Evolutionary conservation across 306 rosid species (phyloP).

Genomic region (Corylus americana): DNA sequence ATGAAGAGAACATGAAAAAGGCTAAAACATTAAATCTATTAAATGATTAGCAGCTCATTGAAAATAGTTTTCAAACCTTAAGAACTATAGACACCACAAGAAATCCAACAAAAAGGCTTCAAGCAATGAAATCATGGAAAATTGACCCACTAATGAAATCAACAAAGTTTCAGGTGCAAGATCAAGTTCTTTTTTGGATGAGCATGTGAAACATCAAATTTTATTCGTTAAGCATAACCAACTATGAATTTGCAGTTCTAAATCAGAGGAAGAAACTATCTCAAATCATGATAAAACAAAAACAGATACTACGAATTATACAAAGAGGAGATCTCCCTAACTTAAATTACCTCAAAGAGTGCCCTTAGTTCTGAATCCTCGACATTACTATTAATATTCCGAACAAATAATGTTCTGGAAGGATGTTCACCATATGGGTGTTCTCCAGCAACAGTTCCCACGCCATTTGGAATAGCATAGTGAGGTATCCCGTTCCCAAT

Average conservation of each 20-base stretch:
- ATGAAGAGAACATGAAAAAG: not conserved
- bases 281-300: constrained; percentile 4
- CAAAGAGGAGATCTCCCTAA: constrained; percentile 12
- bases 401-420: constrained; percentile 89
- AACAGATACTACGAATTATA: not conserved
- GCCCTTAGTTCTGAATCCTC: constrained; percentile 83
- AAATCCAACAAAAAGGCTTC: not conserved
- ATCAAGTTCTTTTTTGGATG: not conserved
- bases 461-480: constrained; percentile 63
- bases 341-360: constrained; percentile 74
- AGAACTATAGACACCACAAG: not conserved
- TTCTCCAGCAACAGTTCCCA: constrained; percentile 85
- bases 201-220: constrained; percentile 10
- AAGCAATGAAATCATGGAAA: constrained; percentile 2
- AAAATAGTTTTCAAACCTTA: not conserved
- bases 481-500: constrained; percentile 55
- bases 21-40: not conserved
- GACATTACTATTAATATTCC: constrained; percentile 87
- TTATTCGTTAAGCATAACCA: constrained; percentile 5
- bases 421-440: constrained; percentile 98
- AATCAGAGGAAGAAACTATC: not conserved
- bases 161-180: not conserved
- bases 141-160: not conserved
- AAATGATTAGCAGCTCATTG: not conserved
- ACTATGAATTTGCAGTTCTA: not conserved